A percentile compares a stretch with the other conserved stretches of the same genome.
These are phyloP conservation scores for Calonectria pseudoturangicola DNA, from an alignment of 2,329 filamentous ascomycete species.

Conservation along the genomic window DNA sequence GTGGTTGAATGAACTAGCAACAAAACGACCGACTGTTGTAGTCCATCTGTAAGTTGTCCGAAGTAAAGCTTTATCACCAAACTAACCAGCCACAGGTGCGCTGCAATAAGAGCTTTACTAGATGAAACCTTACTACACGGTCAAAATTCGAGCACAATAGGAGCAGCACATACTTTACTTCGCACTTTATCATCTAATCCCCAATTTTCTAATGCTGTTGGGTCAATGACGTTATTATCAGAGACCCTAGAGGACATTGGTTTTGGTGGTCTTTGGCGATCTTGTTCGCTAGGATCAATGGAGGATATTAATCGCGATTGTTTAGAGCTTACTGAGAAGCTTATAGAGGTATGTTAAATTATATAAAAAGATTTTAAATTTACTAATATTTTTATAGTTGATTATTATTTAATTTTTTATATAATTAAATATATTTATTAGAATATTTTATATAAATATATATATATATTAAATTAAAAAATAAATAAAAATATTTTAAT, in stretches of 20 bases:
- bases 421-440: neutral
- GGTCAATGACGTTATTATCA: conserved; percentile 69
- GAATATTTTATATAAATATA: neutral
- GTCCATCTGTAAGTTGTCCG: conserved; percentile 71
- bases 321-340: conserved; percentile 73
- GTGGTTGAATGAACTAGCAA: conserved; percentile 76
- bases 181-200: conserved; percentile 74
- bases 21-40: conserved; percentile 73
- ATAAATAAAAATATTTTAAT: neutral
- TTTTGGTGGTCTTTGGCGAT: conserved; percentile 78
- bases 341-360: conserved; percentile 73
- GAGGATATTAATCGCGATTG: conserved; percentile 57
- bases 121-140: conserved; percentile 78
- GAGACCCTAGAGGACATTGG: conserved; percentile 76
- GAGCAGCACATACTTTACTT: conserved; percentile 76
- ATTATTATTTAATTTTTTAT: conserved; percentile 34
- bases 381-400: conserved; percentile 26
- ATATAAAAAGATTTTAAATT: neutral
- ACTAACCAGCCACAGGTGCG: conserved; percentile 64
- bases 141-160: conserved; percentile 76
- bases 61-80: too few relatives aligned
- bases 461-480: neutral
- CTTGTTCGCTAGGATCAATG: conserved; percentile 70
- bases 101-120: conserved; percentile 74
- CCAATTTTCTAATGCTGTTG: conserved; percentile 69